Conservation (phyloP, 306 rosid species). For the Calophaca sinica region DNA sequence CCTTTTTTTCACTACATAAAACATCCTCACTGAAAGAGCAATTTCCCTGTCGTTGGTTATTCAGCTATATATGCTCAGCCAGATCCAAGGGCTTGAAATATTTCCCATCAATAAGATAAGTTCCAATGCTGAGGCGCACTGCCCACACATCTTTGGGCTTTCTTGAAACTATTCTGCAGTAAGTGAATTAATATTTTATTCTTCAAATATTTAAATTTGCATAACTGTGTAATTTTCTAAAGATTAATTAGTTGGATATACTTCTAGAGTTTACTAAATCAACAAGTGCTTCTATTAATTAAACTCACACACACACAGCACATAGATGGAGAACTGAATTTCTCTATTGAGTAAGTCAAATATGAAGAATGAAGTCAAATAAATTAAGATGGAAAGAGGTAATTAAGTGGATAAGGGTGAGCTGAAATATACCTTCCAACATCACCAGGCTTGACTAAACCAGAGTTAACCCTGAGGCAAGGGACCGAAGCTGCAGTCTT, state of each 20-base stretch:
- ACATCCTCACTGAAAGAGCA: neutral
- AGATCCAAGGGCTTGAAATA: constrained; percentile 82
- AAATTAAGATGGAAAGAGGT: no score
- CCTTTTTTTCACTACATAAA: neutral
- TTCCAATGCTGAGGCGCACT: constrained; percentile 74
- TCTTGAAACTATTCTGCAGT: constrained; percentile 79
- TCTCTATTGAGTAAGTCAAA: no score
- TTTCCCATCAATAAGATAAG: constrained; percentile 83
- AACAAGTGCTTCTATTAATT: no score
- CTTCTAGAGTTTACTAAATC: no score
- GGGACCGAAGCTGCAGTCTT: constrained; percentile 81
- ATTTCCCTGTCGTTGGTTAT: neutral
- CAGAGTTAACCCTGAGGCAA: constrained; percentile 73
- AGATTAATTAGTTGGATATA: neutral
- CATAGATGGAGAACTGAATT: no score
- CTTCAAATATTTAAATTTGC: no score
- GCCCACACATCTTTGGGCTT: constrained; percentile 93
- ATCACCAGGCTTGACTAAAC: constrained; percentile 82
- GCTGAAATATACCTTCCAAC: constrained; percentile 74
- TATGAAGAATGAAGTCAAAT: neutral
- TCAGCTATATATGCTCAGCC: constrained; percentile 51
- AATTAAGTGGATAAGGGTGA: neutral
- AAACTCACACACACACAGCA: no score
- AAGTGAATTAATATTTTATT: no score
- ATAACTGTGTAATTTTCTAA: neutral